Base-by-base conservation (phyloP, 768 basidiomycete genomes). In the Jaapia argillacea region DNA sequence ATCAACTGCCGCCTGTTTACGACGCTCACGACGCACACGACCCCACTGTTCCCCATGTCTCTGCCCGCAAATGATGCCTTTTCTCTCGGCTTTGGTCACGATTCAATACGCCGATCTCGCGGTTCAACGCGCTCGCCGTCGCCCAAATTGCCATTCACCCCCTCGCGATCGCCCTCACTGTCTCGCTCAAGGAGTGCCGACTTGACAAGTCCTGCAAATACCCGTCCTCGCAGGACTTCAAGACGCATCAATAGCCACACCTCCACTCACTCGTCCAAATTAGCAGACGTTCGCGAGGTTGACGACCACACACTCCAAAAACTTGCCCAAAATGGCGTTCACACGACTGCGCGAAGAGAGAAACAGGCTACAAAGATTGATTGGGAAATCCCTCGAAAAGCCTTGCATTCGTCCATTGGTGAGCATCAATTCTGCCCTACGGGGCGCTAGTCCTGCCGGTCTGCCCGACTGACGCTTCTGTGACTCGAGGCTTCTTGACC, bases 311-410 rank as follows among this genome's bases (percentile, higher is more conserved):
- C 28, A 16, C 28, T 33, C 10, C 16, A 10, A 10, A 10, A 16
- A 33, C 10, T 10, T 10, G 10, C 10, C 28, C 10, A 16, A 10
- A 10, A 10, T 10, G n/a, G n/a, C n/a, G n/a, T n/a, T n/a, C n/a
- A n/a, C n/a, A n/a, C n/a, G n/a, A n/a, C n/a, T n/a, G n/a, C n/a
- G 31, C 10, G 31, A 10, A 33, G 16, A 33, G 37, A 22, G 20
- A 38, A 38, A 21, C 10, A 10, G 7, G 20, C 7, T 7, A 21
- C 12, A 22, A 38, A 38, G 22, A 21, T 38, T 21, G 85, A 92
- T 62, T 91, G 84, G 81, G 92, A 96, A 62, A 81, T 96, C 40
- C 92, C 92, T 1, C 66, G 92, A 50, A 96, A 96, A 61, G 62
- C 76, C 6, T 59, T 96, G 36, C 92, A 96, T 61, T 84, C 85